Conservation (phyloP, 2,329 filamentous ascomycete genomes). For the Neodidymelliopsis sp. region DNA sequence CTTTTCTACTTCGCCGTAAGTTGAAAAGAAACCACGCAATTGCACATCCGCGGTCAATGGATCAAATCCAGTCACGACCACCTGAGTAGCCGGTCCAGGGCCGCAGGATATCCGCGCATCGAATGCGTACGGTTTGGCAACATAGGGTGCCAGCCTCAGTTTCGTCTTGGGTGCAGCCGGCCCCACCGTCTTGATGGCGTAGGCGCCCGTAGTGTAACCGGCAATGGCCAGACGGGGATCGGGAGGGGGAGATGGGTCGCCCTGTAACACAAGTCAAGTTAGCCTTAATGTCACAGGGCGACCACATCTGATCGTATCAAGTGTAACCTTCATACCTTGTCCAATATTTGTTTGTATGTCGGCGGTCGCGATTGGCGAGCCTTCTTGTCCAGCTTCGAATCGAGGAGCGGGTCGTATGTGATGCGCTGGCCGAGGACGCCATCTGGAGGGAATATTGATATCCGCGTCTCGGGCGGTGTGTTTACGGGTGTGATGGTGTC, state of each 20-base stretch:
- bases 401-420: slow-evolving; percentile 69
- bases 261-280: slow-evolving; percentile 61
- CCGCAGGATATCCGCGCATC: slow-evolving; percentile 85
- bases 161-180: slow-evolving; percentile 71
- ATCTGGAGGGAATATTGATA: slow-evolving; percentile 60
- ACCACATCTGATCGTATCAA: slow-evolving; percentile 44
- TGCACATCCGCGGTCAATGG: slow-evolving; percentile 82
- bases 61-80: slow-evolving; percentile 96
- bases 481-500: slow-evolving; percentile 55
- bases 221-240: slow-evolving; percentile 81
- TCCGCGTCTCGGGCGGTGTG: slow-evolving; percentile 53
- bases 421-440: slow-evolving; percentile 65
- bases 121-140: slow-evolving; percentile 80
- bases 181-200: slow-evolving; percentile 61
- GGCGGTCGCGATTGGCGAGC: slow-evolving; percentile 54
- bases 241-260: slow-evolving; percentile 78
- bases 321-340: slow-evolving; percentile 51
- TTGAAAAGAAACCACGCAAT: slow-evolving; percentile 76
- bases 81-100: slow-evolving; percentile 85
- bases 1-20: slow-evolving; percentile 86
- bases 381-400: slow-evolving; percentile 63
- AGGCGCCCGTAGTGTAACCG: slow-evolving; percentile 63
- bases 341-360: slow-evolving; percentile 61
- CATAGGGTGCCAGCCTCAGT: slow-evolving; percentile 76
- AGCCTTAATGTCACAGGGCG: slow-evolving; percentile 52